These are phyloP conservation scores for Fusarium miscanthi DNA, from an alignment of 2,329 filamentous ascomycete genomes.

Conservation along the genomic window DNA sequence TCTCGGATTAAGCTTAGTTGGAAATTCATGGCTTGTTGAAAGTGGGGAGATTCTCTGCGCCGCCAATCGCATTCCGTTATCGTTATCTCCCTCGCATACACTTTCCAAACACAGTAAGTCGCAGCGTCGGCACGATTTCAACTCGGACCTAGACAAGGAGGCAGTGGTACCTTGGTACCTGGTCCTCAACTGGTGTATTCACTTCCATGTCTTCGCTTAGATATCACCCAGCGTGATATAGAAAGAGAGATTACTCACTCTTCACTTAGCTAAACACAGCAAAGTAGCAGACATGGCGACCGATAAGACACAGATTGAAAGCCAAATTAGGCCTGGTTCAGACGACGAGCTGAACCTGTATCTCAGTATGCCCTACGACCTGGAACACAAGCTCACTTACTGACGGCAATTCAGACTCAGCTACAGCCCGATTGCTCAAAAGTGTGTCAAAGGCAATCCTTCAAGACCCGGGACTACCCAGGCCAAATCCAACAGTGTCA, in stretches of 20 bases:
- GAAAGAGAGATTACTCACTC: not conserved
- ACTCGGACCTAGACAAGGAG: not conserved
- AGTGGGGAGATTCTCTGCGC: not conserved
- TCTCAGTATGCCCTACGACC: not conserved
- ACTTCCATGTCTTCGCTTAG: not conserved
- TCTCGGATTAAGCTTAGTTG: not conserved
- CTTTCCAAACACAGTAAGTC: not conserved
- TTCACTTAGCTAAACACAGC: too few relatives aligned
- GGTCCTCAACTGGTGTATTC: too few relatives aligned
- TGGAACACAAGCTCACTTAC: too few relatives aligned
- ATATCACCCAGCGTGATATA: not conserved
- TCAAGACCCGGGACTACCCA: constrained; percentile 42
- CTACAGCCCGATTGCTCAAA: not conserved
- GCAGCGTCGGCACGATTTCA: not conserved
- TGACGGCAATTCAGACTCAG: not conserved
- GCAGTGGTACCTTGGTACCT: not conserved
- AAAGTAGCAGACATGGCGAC: not conserved
- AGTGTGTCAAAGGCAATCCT: not conserved
- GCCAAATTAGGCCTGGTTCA: not conserved
- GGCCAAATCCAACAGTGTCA: constrained; percentile 39
- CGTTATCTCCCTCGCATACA: not conserved
- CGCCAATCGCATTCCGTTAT: not conserved
- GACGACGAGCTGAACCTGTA: not conserved
- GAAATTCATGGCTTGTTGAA: not conserved
- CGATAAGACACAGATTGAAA: not conserved